Conservation (phyloP, 2,329 filamentous ascomycete species). For the Fusarium sp. region DNA sequence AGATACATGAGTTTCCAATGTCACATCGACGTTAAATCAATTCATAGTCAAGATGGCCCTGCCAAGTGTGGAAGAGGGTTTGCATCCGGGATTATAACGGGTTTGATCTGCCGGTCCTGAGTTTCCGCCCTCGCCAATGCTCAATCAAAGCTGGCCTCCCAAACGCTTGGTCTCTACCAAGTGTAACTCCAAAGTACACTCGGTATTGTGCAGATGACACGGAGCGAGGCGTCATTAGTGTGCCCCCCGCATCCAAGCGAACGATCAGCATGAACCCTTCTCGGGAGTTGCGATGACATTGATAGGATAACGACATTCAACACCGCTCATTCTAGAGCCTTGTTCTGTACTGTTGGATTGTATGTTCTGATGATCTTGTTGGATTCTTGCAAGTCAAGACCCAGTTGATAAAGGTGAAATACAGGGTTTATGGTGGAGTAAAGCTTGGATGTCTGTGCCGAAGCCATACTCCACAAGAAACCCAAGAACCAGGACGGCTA, state of each 20-base stretch:
- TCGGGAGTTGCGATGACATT: background rate
- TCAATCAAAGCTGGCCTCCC: background rate
- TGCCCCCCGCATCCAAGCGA: constrained; percentile 1
- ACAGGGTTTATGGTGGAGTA: background rate
- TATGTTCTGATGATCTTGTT: accelerated
- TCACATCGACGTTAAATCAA: background rate
- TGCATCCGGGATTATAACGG: background rate
- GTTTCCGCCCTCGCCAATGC: background rate
- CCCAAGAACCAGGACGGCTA: background rate
- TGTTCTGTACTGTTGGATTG: background rate
- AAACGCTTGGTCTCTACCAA: background rate
- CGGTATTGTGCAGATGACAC: background rate
- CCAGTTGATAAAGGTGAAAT: background rate
- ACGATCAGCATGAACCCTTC: background rate
- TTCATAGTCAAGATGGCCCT: background rate
- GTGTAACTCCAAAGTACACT: background rate
- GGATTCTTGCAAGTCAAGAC: background rate
- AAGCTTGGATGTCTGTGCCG: background rate
- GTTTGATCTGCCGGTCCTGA: accelerated
- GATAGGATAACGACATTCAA: background rate
- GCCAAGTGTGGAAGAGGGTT: background rate
- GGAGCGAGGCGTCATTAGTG: background rate
- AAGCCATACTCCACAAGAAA: background rate
- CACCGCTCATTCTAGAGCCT: background rate
- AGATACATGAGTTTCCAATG: background rate